Conservation (phyloP, 495 filamentous ascomycete genomes). For the Xylaria venustula region DNA sequence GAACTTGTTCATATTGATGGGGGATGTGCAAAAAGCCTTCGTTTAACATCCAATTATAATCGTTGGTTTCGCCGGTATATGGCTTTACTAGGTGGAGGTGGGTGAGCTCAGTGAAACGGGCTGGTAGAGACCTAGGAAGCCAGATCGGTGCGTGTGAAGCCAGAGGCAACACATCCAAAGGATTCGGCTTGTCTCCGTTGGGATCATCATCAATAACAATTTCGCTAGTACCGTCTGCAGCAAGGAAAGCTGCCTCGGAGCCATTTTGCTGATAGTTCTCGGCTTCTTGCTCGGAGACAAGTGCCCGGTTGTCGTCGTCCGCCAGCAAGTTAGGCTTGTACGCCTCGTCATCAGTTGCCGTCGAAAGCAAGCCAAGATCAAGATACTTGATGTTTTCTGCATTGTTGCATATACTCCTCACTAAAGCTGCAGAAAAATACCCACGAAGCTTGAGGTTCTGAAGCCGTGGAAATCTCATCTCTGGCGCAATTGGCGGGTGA, state of each 20-base stretch:
- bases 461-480: background rate
- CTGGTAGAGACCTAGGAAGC: background rate
- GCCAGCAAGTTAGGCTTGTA: background rate
- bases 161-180: background rate
- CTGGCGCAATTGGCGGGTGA: background rate
- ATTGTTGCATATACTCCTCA: background rate
- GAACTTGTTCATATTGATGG: background rate
- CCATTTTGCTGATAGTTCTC: background rate
- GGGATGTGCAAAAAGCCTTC: background rate
- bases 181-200: no score
- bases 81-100: background rate
- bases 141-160: background rate
- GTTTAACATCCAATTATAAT: background rate
- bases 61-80: background rate
- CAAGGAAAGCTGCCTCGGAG: background rate
- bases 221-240: background rate
- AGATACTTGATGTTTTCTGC: background rate
- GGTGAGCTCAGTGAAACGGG: background rate
- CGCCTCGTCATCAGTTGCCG: background rate
- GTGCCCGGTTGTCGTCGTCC: background rate
- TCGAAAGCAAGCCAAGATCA: background rate
- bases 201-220: background rate
- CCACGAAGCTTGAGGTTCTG: background rate
- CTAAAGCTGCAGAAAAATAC: background rate
- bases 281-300: background rate